Evolutionary conservation across 176 grass and related monocot genomes (phyloP), one percentile per base, ranked within the genome.

Genomic region (Elymus sibiricus): DNA sequence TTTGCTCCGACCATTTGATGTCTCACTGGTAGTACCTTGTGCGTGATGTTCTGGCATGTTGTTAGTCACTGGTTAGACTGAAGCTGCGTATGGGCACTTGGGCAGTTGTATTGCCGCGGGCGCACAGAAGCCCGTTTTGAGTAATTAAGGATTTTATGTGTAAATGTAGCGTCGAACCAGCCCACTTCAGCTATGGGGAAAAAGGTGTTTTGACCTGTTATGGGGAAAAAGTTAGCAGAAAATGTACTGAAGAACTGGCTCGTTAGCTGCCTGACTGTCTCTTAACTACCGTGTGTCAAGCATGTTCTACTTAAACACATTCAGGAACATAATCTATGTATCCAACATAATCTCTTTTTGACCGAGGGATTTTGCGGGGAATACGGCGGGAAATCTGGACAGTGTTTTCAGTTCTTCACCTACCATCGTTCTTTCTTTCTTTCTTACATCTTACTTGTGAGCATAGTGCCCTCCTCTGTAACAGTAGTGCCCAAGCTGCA

Each of bases 41-140:
- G 32, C 37, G 72, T 80, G 68, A 19, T 85, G 47, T 17, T 39
- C 28, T 77, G 26, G 29, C 43, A 74, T 84, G 11, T 84, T 79
- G 11, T 73, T 49, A 51, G 35, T 21, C 35, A 70, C 10, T 40
- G 68, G 35, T 29, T 12, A 11, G 25, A 51, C 43, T 75, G 42
- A 75, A 75, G 14, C 24, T 26, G n/a, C 25, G 12, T 74, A 6
- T 74, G 70, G 14, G 70, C 13, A 17, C 24, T 15, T 74, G 24
- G 47, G 13, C 44, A 49, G 71, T 8, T 75, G 16, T 19, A 19
- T 49, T 51, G 72, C 25, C 8, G 0, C 0, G 27, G 43, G 43
- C 26, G 27, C 7, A 2, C 5, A 75, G 15, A 51, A 31, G 43
- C 26, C 4, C 15, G 16, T 11, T 28, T 49, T 15, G 14, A 31